Conservation (phyloP, 495 filamentous ascomycete species). For the Penicillium pulvis region DNA sequence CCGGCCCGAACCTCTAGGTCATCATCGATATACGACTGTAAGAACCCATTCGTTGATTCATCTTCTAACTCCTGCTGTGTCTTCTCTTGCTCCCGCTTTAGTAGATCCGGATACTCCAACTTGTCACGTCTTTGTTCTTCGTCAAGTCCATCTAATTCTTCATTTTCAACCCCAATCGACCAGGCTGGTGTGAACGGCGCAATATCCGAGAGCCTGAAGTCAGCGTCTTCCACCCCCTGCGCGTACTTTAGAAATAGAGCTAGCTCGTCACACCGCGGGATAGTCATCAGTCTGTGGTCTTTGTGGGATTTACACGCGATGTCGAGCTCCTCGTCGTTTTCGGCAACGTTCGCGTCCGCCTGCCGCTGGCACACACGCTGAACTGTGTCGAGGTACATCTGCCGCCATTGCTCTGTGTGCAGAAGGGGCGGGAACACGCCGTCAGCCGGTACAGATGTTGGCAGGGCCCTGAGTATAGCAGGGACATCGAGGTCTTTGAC, state of each 20-base stretch:
- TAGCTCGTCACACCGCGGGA: not conserved
- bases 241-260: not conserved
- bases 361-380: not conserved
- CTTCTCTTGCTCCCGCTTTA: not conserved
- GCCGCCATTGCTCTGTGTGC: not conserved
- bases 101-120: not conserved
- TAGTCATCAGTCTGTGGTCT: not conserved
- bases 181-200: not conserved
- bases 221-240: not conserved
- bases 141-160: not conserved
- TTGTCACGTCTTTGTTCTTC: not conserved
- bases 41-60: constrained; percentile 1
- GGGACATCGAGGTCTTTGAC: not conserved
- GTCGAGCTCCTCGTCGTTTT: not conserved
- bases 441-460: not conserved
- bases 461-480: not conserved
- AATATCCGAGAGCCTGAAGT: not conserved
- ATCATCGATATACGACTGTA: not conserved
- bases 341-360: not conserved
- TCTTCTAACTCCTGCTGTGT: not conserved
- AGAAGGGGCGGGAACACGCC: not conserved
- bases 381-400: not conserved
- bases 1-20: not conserved
- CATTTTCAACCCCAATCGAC: not conserved
- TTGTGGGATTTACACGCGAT: not conserved